Evolutionary conservation across 768 basidiomycete genomes (phyloP).

Genomic region (Tubosaeta brunneosetosa): DNA sequence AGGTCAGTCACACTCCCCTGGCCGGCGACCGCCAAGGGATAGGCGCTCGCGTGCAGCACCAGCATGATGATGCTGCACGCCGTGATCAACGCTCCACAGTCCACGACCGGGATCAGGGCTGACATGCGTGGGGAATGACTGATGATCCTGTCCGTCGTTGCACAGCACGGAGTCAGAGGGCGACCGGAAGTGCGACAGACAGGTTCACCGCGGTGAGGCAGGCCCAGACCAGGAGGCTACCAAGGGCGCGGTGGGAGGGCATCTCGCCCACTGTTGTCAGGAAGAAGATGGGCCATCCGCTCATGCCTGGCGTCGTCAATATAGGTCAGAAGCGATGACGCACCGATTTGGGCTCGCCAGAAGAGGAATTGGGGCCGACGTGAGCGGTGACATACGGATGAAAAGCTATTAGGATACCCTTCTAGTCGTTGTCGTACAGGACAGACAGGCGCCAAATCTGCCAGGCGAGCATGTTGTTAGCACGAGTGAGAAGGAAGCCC

Average conservation of each 20-base stretch:
- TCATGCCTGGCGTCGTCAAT: constrained; percentile 6
- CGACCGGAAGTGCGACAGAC: constrained; percentile 13
- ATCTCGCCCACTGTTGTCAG: not conserved
- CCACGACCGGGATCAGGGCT: constrained; percentile 14
- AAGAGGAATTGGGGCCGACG: constrained; percentile 8
- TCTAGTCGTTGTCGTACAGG: constrained; percentile 9
- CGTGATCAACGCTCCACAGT: constrained; percentile 16
- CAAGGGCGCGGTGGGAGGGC: not conserved
- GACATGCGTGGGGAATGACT: constrained; percentile 7
- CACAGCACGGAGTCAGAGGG: constrained; percentile 7
- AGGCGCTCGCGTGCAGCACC: constrained; percentile 4
- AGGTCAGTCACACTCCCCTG: constrained; percentile 14
- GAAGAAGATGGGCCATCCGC: not conserved
- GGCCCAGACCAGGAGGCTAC: constrained; percentile 9
- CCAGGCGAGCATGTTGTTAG: not conserved
- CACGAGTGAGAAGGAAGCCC: not conserved
- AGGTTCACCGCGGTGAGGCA: constrained; percentile 14
- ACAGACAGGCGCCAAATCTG: constrained; percentile 24
- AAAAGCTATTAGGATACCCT: not conserved
- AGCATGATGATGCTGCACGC: constrained; percentile 4
- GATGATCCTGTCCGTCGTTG: constrained; percentile 4
- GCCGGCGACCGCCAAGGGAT: not conserved
- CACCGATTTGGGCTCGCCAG: constrained; percentile 18
- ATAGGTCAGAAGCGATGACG: not conserved
- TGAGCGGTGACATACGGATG: not conserved